Evolutionary conservation across 176 grass and related monocot genomes (phyloP).

Genomic region (Oryza longistaminata): DNA sequence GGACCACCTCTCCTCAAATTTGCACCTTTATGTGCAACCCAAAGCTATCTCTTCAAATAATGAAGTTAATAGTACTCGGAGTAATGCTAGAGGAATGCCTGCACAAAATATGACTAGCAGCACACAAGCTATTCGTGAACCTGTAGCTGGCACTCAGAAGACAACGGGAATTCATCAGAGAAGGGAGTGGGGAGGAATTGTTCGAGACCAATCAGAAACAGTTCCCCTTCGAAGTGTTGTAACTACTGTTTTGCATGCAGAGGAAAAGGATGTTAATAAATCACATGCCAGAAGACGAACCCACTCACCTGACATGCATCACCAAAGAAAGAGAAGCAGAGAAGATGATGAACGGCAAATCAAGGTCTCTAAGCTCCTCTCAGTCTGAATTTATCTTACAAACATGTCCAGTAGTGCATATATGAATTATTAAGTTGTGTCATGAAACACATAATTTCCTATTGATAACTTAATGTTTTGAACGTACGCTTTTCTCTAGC

Average conservation of each 20-base stretch:
- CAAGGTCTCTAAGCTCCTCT: constrained; percentile 48
- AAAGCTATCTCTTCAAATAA: constrained; percentile 41
- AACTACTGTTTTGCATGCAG: constrained; percentile 53
- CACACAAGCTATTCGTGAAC: constrained; percentile 23
- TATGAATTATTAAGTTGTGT: constrained; percentile 7
- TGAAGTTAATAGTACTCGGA: constrained; percentile 26
- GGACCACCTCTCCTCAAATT: constrained; percentile 88
- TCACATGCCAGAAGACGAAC: constrained; percentile 30
- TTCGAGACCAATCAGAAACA: constrained; percentile 41
- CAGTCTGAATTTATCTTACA: constrained; percentile 15
- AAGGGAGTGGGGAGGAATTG: constrained; percentile 60
- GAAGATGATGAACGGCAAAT: constrained; percentile 48
- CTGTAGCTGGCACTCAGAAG: constrained; percentile 50
- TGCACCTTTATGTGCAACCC: constrained; percentile 69
- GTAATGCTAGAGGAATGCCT: constrained; percentile 38
- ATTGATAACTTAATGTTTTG: constrained; percentile 15
- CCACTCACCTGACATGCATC: constrained; percentile 39
- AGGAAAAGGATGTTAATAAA: constrained; percentile 44
- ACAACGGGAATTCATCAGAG: constrained; percentile 39
- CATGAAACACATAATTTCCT: constrained; percentile 3
- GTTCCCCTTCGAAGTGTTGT: constrained; percentile 81
- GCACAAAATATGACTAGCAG: constrained; percentile 29
- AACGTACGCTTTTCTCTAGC: not conserved
- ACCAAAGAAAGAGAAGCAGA: constrained; percentile 55
- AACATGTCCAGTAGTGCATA: not conserved